A percentile compares a stretch with the other conserved stretches of the same genome.
Conservation (phyloP, 192 early-diverging fungal species). For the Coemansia sp. region DNA sequence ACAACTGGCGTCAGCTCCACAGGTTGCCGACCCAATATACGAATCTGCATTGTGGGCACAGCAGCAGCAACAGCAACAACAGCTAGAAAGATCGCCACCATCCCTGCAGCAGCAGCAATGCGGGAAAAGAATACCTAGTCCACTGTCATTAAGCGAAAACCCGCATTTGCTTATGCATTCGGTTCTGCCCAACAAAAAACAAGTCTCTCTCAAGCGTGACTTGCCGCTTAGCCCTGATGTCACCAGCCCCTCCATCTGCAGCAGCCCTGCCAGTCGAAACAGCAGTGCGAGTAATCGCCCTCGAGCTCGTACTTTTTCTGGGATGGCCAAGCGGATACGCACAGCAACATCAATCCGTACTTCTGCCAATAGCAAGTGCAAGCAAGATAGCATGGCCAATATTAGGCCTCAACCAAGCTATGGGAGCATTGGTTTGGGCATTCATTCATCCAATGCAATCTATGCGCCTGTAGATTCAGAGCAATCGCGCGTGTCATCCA, state of each 20-base stretch:
- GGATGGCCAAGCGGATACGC: conserved; percentile 36
- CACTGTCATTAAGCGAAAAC: background rate
- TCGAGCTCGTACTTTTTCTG: conserved; percentile 31
- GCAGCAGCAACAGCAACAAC: background rate
- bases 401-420: background rate
- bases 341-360: background rate
- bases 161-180: background rate
- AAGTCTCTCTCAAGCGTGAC: conserved; percentile 35
- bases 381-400: background rate
- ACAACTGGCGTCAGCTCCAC: conserved; percentile 24
- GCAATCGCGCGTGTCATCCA: background rate
- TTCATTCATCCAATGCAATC: background rate
- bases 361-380: background rate
- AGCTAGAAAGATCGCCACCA: background rate
- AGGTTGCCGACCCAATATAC: conserved; percentile 23
- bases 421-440: conserved; percentile 13
- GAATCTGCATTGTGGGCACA: conserved; percentile 1
- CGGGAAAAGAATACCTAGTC: too few species aligned
- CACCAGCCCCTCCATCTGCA: background rate
- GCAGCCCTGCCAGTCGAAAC: background rate
- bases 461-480: background rate
- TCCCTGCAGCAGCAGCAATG: background rate
- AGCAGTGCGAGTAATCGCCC: conserved; percentile 8
- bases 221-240: conserved; percentile 19
- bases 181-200: background rate